phyloP scores from a whole-genome alignment of 768 basidiomycete species.

The Amanita rubescens region DNA sequence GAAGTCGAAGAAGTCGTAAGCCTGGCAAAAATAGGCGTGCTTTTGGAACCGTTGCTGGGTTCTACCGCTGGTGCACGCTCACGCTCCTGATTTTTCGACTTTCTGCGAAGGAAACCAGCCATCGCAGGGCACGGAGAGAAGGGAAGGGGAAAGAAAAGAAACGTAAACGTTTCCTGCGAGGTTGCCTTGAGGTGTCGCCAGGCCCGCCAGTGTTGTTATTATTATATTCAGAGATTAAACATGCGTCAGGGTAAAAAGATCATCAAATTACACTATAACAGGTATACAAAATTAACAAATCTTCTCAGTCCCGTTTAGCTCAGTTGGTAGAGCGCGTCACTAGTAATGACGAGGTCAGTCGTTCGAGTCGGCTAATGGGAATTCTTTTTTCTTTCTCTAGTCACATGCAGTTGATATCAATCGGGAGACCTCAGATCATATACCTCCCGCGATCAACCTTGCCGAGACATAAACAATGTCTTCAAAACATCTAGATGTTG shows the following conservation, averaged over 20 bases:
- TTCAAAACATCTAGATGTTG: slow-evolving; percentile 16
- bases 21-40: slow-evolving; percentile 34
- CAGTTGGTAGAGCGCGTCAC: slow-evolving; percentile 53
- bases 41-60: slow-evolving; percentile 11
- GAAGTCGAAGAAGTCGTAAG: slow-evolving; percentile 20
- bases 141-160: background rate
- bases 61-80: slow-evolving; percentile 10
- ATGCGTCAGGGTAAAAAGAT: too few species aligned
- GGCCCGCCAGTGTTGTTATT: background rate
- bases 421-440: too few species aligned
- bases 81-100: slow-evolving; percentile 26
- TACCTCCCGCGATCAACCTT: too few species aligned
- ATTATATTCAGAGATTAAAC: too few species aligned
- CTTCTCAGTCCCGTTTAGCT: slow-evolving; percentile 6
- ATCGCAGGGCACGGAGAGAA: slow-evolving; percentile 22
- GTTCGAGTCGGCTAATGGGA: slow-evolving; percentile 48
- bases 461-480: background rate
- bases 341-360: slow-evolving; percentile 67
- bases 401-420: too few species aligned
- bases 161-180: background rate
- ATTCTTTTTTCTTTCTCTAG: background rate
- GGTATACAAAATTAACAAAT: background rate
- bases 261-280: too few species aligned
- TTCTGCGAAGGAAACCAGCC: slow-evolving; percentile 53
- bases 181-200: slow-evolving; percentile 3